Base-by-base conservation (phyloP, 306 rosid species). In the Arachis stenosperma region DNA sequence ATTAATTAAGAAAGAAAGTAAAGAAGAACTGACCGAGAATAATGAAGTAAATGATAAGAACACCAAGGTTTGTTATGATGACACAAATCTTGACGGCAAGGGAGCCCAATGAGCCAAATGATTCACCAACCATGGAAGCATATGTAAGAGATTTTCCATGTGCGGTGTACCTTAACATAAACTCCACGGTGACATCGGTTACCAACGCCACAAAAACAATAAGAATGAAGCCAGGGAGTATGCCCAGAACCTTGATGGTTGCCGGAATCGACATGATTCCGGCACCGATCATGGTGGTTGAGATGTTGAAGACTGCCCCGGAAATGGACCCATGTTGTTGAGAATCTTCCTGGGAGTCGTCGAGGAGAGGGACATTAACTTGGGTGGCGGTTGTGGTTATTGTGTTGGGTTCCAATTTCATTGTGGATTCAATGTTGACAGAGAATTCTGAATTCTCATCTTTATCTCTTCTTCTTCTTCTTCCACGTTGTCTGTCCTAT, bases 221-320 rank as follows among this genome's bases (percentile, higher is more conserved):
- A 8, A 81, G 52, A 6, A 73, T 0, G 15, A 88, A 70, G 8
- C 87, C 93, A 1, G 87, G 93, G 42, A 86, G 50, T 70, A 86
- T 59, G 1, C 93, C 90, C 1, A 88, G 57, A 10, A 88, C 88
- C 81, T 88, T 88, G 66, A 82, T 80, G 1, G 90, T 78, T 2
- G 90, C 93, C 66, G 93, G 93, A 57, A 88, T 61, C 1, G 93
- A 82, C 90, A 88, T 86, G 65, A 86, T 88, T 60, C 93, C 89
- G 56, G 93, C 90, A 0, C 93, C 90, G 1, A 88, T 51, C 84
- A 86, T 86, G 73, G 89, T 82, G 9, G 90, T 88, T 8, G 89
- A 75, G 46, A 88, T 56, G 81, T 88, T 88, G 86, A 88, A 84
- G 22, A 86, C 82, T 8, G 93, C 90, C 0, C 86, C 86, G 2